Evolutionary conservation across 176 grass and related monocot species (phyloP), one percentile per base, ranked within the genome.

Genomic region (Carex scoparia): DNA sequence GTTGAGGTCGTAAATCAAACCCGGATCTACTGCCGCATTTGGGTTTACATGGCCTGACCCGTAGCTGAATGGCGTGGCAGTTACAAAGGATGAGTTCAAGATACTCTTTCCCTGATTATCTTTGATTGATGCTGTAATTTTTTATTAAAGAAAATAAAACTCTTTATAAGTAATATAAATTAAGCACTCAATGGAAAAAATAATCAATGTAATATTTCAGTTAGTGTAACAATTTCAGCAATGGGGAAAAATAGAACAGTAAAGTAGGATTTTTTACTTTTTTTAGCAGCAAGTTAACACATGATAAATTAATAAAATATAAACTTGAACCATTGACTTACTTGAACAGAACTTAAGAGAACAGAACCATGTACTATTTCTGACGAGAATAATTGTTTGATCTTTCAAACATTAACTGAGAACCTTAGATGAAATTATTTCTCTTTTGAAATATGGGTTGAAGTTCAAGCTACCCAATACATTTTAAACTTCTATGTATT

Each of bases 31-130:
- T 13, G 94, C 87, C 0, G 66, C 60, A 13, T 56, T 74, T 28
- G 92, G 94, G 78, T 88, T 77, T 0, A 97, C 58, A 67, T 94
- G 90, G 27, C 92, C 94, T 0, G 94, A 85, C 19, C 94, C 94
- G 28, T 85, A 87, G 85, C 28, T 83, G 85, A 97, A 94, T 14
- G 94, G 90, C 42, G 89, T 97, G 66, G 90, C 88, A 15, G 71
- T 54, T 15, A 19, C 7, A 44, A 70, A 46, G 10, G 81, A 88
- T 4, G 92, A 65, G 61, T 88, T 80, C 10, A 53, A 13, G 44
- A 97, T 88, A 0, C 86, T 80, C 1, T 74, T 55, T 19, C 37
- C 15, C 33, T 69, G 76, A 2, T 57, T 87, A 82, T 94, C 88
- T 7, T 55, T 55, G 33, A 67, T 88, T 80, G 74, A 85, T n/a